Evolutionary conservation across 2,329 filamentous ascomycete species (phyloP).

Genomic region (Penicillium sp.): DNA sequence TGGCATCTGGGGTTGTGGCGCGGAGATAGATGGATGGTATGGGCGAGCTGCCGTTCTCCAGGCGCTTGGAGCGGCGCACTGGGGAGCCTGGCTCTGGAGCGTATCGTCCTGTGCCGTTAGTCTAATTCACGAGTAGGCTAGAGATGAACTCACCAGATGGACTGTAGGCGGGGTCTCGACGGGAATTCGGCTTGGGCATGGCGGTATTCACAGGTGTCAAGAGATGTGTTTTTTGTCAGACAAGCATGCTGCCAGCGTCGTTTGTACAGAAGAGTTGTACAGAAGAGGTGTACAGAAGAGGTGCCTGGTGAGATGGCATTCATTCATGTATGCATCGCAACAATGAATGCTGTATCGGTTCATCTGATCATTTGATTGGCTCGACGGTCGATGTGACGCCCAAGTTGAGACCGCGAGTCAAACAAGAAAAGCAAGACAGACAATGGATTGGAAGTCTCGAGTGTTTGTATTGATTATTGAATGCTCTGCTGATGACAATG

Average conservation of each 20-base stretch:
- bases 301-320: background rate
- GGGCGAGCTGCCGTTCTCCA: conserved; percentile 1
- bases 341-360: background rate
- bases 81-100: conserved; percentile 4
- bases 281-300: background rate
- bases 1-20: conserved; percentile 11
- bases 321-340: background rate
- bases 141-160: conserved; percentile 9
- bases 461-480: no score
- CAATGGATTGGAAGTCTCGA: no score
- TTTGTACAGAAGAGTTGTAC: no score
- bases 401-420: no score
- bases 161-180: conserved; percentile 9
- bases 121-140: background rate
- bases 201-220: background rate
- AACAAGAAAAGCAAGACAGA: no score
- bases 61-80: conserved; percentile 10
- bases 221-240: no score
- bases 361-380: conserved; percentile 2
- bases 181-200: conserved; percentile 6
- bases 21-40: conserved; percentile 3
- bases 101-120: conserved; percentile 11
- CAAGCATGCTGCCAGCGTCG: no score
- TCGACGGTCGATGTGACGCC: background rate
- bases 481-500: no score